Evolutionary conservation across 1,284 basidiomycete species (phyloP).

Genomic region (Trametes sp.): DNA sequence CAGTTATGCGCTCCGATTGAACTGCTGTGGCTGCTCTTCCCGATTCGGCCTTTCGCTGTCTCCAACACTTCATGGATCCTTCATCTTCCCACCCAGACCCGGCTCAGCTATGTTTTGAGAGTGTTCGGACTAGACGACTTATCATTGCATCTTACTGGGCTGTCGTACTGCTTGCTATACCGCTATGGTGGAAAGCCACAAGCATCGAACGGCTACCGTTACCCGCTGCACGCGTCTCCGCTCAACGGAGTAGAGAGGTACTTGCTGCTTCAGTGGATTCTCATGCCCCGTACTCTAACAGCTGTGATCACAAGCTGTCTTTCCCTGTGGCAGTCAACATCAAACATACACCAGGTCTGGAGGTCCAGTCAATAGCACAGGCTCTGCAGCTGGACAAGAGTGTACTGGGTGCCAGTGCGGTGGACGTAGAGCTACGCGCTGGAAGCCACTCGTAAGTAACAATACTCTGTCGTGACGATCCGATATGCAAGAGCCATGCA

Average conservation of each 20-base stretch:
- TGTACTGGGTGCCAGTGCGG: conserved; percentile 12
- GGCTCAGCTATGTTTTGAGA: conserved; percentile 59
- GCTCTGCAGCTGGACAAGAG: conserved; percentile 19
- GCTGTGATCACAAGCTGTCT: conserved; percentile 42
- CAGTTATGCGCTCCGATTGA: conserved; percentile 10
- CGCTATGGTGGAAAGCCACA: conserved; percentile 91
- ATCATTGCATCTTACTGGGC: conserved; percentile 81
- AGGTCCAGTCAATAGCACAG: conserved; percentile 13
- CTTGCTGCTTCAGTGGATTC: neutral
- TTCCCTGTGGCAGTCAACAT: conserved; percentile 64
- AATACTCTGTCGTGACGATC: too few relatives aligned
- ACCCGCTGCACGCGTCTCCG: conserved; percentile 67
- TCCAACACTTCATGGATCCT: conserved; percentile 17
- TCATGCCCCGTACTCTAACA: conserved; percentile 21
- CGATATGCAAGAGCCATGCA: neutral
- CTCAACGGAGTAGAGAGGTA: conserved; percentile 53
- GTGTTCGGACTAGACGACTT: conserved; percentile 53
- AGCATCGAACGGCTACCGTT: conserved; percentile 83
- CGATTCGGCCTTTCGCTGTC: neutral
- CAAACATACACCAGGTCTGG: conserved; percentile 37
- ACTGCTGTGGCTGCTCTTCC: conserved; percentile 17
- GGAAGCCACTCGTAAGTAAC: conserved; percentile 17
- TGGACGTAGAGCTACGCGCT: conserved; percentile 19
- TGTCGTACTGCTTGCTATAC: conserved; percentile 75
- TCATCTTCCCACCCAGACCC: conserved; percentile 18